These are phyloP conservation scores for Medicago ruthenica DNA, from an alignment of 306 rosid genomes.

Conservation along the genomic window DNA sequence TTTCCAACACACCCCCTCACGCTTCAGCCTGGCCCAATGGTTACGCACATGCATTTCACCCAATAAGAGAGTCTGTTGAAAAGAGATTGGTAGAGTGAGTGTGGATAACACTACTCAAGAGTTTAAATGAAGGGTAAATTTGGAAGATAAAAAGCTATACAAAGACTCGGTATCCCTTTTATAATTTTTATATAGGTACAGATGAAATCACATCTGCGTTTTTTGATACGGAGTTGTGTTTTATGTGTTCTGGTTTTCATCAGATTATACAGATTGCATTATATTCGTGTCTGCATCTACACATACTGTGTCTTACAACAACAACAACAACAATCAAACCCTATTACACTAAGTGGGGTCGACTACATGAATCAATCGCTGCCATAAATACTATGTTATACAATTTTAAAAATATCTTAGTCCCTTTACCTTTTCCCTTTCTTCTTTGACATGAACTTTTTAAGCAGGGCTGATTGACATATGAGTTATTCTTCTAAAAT, in stretches of 20 bases:
- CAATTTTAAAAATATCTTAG: not conserved
- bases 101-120: not conserved
- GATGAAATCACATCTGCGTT: conserved; percentile 6
- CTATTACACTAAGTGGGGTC: no score
- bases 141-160: not conserved
- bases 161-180: not conserved
- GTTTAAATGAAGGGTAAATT: not conserved
- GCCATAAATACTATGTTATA: not conserved
- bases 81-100: not conserved
- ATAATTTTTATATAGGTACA: not conserved
- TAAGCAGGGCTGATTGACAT: conserved; percentile 14
- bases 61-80: not conserved
- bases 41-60: no score
- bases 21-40: no score
- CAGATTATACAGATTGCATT: conserved; percentile 8
- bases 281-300: not conserved
- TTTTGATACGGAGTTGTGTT: conserved; percentile 20
- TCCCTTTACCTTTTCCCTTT: conserved; percentile 5
- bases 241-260: conserved; percentile 4
- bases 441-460: conserved; percentile 34
- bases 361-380: no score
- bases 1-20: no score
- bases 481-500: conserved; percentile 17
- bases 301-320: not conserved
- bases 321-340: no score